A percentile compares a stretch with the other conserved stretches of the same genome.
These are phyloP conservation scores for Thalassiosira livingstoniorum DNA, from an alignment of 352 stramenopile genomes.

Conservation along the genomic window DNA sequence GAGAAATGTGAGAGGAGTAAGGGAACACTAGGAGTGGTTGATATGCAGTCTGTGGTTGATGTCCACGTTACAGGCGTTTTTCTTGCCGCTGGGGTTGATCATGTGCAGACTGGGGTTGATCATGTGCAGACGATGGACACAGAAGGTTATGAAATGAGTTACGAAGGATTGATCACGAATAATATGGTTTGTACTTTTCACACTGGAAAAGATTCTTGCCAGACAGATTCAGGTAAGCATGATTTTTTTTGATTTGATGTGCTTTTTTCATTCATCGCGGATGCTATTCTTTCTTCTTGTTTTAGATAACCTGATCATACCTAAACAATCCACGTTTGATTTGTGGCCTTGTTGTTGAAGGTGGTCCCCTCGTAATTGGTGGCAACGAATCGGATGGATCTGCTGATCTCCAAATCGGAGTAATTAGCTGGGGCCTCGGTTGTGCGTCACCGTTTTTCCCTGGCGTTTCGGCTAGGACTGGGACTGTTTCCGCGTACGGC, in stretches of 20 bases:
- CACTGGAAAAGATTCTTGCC: conserved; percentile 5
- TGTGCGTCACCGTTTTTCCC: conserved; percentile 5
- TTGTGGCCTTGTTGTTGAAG: no score
- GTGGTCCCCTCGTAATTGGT: conserved; percentile 6
- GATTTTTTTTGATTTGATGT: no score
- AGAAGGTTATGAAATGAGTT: no score
- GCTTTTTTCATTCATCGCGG: no score
- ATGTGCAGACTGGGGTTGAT: no score
- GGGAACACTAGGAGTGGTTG: neutral
- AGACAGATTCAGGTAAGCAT: no score
- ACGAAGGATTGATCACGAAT: conserved; percentile 53
- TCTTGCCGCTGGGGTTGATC: no score
- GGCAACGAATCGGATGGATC: neutral
- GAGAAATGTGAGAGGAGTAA: conserved; percentile 25
- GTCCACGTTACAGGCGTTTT: no score
- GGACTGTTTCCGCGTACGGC: neutral
- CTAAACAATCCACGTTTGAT: no score
- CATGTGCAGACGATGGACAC: no score
- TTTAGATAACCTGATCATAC: no score
- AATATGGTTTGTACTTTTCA: conserved; percentile 73
- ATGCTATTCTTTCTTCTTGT: no score
- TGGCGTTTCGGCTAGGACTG: neutral
- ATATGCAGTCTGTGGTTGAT: conserved; percentile 44
- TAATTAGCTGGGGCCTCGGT: conserved; percentile 7
- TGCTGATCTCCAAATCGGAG: conserved; percentile 2